Evolutionary conservation across 2,329 filamentous ascomycete species (phyloP), one percentile per base, ranked within the genome.

Genomic region (Akanthomyces muscarius): DNA sequence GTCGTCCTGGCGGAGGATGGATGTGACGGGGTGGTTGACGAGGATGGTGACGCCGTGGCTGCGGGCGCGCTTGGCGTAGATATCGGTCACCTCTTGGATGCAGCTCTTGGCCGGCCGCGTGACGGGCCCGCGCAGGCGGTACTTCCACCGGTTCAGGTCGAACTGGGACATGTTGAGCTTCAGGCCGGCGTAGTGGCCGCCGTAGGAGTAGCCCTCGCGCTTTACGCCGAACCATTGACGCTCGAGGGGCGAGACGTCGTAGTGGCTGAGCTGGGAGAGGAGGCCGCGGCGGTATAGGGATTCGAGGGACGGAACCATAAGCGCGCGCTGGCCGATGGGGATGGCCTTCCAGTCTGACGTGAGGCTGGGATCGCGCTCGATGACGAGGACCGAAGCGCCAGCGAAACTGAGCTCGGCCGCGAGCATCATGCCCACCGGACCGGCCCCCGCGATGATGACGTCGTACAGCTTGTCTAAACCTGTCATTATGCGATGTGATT

Each of bases 281-380:
- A 79, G 66, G 2, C 75, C 76, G 8, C 77, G 74, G 1, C 76
- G 74, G 59, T 78, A 71, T 28, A 79, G 69, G 5, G 69, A 66
- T 62, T 78, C 76, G 21, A 74, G 52, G 1, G 75, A 73, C 3
- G 67, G 64, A 1, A 71, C 73, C 63, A 74, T 76, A 18, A 78
- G 62, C 36, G 74, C 75, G 4, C 74, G 68, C 16, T 68, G 47
- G 21, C 73, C 73, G 1, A 73, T 63, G 1, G 70, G 71, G 1
- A 61, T 53, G 28, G 33, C 61, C 59, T 78, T 77, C 68, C 69
- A 74, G 4, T 61, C 52, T 3, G 63, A 64, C 3, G 64, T 21
- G 23, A 60, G 50, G 5, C 55, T 41, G 42, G 38, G 14, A 13
- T 68, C 63, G 18, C 63, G 21, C 64, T 79, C 77, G 4, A 78